Conservation (phyloP, 1,284 basidiomycete genomes). For the Puccinia hordei region DNA sequence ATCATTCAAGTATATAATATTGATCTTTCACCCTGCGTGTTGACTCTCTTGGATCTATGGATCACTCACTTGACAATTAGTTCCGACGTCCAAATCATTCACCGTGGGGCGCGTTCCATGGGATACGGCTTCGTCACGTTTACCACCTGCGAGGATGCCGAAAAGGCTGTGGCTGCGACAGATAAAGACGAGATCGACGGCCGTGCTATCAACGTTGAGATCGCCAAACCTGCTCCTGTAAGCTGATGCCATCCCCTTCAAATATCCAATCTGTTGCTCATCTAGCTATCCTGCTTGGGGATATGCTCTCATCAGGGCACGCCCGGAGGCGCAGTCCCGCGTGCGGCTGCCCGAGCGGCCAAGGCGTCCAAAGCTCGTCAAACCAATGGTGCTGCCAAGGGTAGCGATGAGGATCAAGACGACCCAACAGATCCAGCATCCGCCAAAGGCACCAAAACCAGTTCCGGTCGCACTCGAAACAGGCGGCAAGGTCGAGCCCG, state of each 20-base stretch:
- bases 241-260: background rate
- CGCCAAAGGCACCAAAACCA: constrained; percentile 68
- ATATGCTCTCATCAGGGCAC: constrained; percentile 5
- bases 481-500: constrained; percentile 61
- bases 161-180: constrained; percentile 80
- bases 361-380: constrained; percentile 52
- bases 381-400: constrained; percentile 62
- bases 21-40: background rate
- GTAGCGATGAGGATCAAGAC: constrained; percentile 56
- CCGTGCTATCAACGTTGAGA: constrained; percentile 80
- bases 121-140: constrained; percentile 80
- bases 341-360: constrained; percentile 52
- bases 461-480: constrained; percentile 75
- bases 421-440: background rate
- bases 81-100: constrained; percentile 49
- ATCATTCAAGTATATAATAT: background rate
- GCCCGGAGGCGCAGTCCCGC: constrained; percentile 59
- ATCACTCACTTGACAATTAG: background rate
- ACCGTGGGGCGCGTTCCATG: constrained; percentile 50
- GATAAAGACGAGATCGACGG: constrained; percentile 84
- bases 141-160: constrained; percentile 74
- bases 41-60: background rate
- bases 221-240: constrained; percentile 81
- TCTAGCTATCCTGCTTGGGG: background rate
- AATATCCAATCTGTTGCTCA: background rate